Conservation (phyloP, 2,329 filamentous ascomycete genomes). For the Trichoderma atrobrunneum region DNA sequence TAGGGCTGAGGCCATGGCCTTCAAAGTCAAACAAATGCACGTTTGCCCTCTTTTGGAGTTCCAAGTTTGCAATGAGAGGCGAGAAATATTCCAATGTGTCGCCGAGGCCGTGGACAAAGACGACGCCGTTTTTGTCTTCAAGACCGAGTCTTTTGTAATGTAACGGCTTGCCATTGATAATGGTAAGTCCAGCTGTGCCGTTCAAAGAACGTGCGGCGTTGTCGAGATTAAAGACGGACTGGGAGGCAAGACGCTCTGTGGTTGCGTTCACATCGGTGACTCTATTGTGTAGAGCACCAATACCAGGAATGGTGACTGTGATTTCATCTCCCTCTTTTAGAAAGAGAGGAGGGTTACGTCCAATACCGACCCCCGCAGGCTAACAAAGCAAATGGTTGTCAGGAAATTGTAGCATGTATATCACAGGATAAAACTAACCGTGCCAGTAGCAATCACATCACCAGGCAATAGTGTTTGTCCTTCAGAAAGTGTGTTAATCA, state of each 20-base stretch:
- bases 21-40: conserved; percentile 14
- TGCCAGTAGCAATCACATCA: conserved; percentile 9
- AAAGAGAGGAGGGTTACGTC: not conserved
- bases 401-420: not conserved
- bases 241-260: not conserved
- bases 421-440: not conserved
- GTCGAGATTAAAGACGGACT: not conserved
- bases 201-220: not conserved
- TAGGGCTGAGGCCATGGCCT: conserved; percentile 9
- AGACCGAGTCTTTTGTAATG: not conserved
- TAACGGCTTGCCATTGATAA: not conserved
- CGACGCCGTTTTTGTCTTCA: not conserved
- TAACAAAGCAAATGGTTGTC: not conserved
- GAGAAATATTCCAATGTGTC: not conserved
- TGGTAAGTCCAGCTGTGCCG: not conserved
- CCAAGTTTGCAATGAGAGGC: not conserved
- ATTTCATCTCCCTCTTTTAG: not conserved
- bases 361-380: conserved; percentile 9
- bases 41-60: not conserved
- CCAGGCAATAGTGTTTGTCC: conserved; percentile 4
- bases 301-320: not conserved
- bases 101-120: conserved; percentile 2
- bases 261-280: not conserved
- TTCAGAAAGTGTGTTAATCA: conserved; percentile 1
- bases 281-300: not conserved